A percentile compares a stretch with the other conserved stretches of the same genome.
Evolutionary conservation across 306 rosid genomes (phyloP).

Genomic region (Dryas octopetala): DNA sequence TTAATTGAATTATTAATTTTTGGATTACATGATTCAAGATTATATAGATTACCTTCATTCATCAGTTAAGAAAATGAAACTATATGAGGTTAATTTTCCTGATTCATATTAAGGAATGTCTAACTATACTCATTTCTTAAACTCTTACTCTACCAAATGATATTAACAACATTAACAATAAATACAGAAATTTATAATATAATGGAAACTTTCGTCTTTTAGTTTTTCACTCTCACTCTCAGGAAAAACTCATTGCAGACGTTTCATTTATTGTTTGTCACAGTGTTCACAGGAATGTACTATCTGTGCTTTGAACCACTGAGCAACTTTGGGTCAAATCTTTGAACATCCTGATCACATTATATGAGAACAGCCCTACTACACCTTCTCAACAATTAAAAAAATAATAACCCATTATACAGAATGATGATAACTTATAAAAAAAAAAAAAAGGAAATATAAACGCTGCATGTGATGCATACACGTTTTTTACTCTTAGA

Average conservation of each 20-base stretch:
- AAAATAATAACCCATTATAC: background rate
- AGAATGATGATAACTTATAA: background rate
- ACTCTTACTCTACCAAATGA: background rate
- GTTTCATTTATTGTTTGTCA: constrained; percentile 50
- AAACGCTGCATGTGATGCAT: no score
- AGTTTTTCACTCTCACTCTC: constrained; percentile 17
- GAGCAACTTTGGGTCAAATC: constrained; percentile 43
- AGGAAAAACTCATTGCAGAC: constrained; percentile 53
- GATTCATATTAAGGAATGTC: no score
- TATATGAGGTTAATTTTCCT: no score
- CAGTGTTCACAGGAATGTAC: constrained; percentile 53
- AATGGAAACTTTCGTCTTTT: background rate
- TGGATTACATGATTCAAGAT: background rate
- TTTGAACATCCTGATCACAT: constrained; percentile 17
- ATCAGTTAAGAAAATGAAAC: no score
- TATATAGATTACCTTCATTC: background rate
- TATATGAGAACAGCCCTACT: background rate
- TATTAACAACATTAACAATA: background rate
- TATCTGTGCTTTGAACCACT: constrained; percentile 36
- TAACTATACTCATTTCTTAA: background rate
- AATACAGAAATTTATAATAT: background rate
- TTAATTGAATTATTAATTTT: background rate
- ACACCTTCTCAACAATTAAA: background rate
- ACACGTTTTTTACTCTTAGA: no score
- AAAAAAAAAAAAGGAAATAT: background rate